phyloP scores from a whole-genome alignment of 2,329 filamentous ascomycete species.

The Aureobasidium lini region DNA sequence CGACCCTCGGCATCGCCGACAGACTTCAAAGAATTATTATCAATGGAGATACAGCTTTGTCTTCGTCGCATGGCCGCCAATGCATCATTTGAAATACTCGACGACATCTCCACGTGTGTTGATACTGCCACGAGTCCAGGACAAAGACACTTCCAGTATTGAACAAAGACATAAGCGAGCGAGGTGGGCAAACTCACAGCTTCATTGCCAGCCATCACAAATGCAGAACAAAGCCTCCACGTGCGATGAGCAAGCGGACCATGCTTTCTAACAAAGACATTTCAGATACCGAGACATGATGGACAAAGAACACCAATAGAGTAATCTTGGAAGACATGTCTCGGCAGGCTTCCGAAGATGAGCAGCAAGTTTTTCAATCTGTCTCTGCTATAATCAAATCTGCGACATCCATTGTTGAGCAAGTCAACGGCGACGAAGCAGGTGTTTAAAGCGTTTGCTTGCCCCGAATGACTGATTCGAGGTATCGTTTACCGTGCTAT shows the following conservation, averaged over 20 bases:
- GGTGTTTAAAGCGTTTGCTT: background rate
- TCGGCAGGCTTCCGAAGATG: background rate
- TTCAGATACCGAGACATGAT: background rate
- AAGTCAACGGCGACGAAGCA: background rate
- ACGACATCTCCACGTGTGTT: background rate
- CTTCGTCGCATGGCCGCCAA: background rate
- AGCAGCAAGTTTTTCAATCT: background rate
- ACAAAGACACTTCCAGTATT: background rate
- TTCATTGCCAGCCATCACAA: background rate
- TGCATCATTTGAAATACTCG: background rate
- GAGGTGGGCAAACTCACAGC: background rate
- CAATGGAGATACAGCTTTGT: background rate
- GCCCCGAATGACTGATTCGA: background rate
- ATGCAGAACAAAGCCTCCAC: slow-evolving; percentile 6
- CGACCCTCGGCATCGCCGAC: background rate
- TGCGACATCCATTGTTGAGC: slow-evolving; percentile 1
- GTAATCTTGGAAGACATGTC: background rate
- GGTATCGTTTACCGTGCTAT: background rate
- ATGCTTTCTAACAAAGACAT: background rate
- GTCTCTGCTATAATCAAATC: background rate
- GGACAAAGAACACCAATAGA: background rate
- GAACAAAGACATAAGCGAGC: slow-evolving; percentile 4
- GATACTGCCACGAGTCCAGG: background rate
- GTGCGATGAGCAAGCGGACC: background rate
- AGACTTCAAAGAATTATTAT: too few relatives aligned